A percentile compares a stretch with the other conserved stretches of the same genome.
These are phyloP conservation scores for Chlorella sp. DNA, from an alignment of 139 green algal genomes.

Conservation along the genomic window DNA sequence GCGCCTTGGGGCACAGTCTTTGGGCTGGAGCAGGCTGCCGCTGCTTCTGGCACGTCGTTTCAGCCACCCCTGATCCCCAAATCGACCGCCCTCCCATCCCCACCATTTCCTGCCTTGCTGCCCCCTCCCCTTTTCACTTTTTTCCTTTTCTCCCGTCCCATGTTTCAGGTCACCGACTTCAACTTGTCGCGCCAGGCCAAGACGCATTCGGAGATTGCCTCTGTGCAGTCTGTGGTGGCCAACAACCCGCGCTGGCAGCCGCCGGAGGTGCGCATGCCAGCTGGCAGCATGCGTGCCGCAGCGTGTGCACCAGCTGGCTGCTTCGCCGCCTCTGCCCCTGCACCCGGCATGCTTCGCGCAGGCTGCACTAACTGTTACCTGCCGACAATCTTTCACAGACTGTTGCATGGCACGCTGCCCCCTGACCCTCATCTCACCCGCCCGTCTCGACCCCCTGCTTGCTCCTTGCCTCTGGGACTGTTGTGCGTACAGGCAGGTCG, in stretches of 20 bases:
- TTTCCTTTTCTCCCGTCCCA: no score
- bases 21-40: no score
- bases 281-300: neutral
- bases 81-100: neutral
- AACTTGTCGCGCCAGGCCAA: constrained; percentile 63
- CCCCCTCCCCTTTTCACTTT: neutral
- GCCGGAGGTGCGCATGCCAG: constrained; percentile 45
- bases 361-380: neutral
- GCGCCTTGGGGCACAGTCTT: neutral
- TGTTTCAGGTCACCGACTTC: constrained; percentile 63
- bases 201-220: neutral
- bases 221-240: constrained; percentile 58
- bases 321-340: neutral
- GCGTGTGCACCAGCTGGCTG: neutral
- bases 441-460: neutral
- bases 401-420: no score
- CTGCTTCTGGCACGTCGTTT: no score
- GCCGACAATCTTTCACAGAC: neutral
- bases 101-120: no score
- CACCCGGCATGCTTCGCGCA: neutral
- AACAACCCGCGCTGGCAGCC: constrained; percentile 72
- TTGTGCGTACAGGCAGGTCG: no score
- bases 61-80: no score
- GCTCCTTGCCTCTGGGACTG: neutral
- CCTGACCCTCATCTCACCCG: neutral